Percentiles rank a stretch among this genome's conserved stretches.
These are phyloP conservation scores for Phytopythium cucurbitacearum DNA, from an alignment of 352 stramenopile genomes.

Conservation along the genomic window DNA sequence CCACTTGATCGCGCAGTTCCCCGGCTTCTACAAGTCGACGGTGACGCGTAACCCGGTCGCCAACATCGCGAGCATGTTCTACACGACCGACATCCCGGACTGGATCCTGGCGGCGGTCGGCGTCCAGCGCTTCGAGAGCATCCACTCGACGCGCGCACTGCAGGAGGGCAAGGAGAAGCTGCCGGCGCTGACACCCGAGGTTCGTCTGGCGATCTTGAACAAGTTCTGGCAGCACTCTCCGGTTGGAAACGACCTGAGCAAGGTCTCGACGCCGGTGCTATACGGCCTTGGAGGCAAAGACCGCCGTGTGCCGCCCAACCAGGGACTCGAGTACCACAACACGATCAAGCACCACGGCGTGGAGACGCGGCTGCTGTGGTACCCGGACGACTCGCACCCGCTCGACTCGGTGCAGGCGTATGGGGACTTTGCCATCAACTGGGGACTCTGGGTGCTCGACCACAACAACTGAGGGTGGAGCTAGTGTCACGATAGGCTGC, in stretches of 20 bases:
- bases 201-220: conserved; percentile 51
- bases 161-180: conserved; percentile 20
- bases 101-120: conserved; percentile 91
- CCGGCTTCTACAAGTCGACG: conserved; percentile 91
- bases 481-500: too few relatives aligned
- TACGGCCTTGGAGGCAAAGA: conserved; percentile 92
- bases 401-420: conserved; percentile 62
- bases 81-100: conserved; percentile 95
- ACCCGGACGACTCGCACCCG: conserved; percentile 71
- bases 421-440: conserved; percentile 73
- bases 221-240: conserved; percentile 89
- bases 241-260: conserved; percentile 78
- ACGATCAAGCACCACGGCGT: conserved; percentile 59
- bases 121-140: conserved; percentile 83
- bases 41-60: conserved; percentile 90
- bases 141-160: conserved; percentile 59
- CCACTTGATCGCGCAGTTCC: conserved; percentile 93
- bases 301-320: conserved; percentile 84
- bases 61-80: conserved; percentile 93
- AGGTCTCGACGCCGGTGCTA: conserved; percentile 87
- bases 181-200: conserved; percentile 31
- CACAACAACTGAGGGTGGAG: conserved; percentile 30
- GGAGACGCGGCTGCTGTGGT: conserved; percentile 59
- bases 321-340: conserved; percentile 93
- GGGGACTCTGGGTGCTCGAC: conserved; percentile 65